phyloP scores from a whole-genome alignment of 257 asterid species.

The Primulina huaijiensis region DNA sequence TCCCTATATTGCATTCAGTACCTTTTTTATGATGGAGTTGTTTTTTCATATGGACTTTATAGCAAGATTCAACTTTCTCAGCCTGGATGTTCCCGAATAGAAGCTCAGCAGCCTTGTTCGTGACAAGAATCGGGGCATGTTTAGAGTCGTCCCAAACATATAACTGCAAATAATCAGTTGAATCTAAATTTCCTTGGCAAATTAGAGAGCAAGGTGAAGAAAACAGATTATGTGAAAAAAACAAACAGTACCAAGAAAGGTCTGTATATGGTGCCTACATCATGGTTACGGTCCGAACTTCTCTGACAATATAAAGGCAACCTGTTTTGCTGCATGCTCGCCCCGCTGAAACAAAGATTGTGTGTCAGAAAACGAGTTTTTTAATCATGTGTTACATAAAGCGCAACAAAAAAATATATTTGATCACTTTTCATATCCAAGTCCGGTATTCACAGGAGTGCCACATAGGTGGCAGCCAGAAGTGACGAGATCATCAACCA shows the following conservation, averaged over 20 bases:
- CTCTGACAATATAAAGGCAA: not conserved
- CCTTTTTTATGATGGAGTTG: constrained; percentile 12
- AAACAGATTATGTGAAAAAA: not conserved
- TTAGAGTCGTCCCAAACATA: constrained; percentile 63
- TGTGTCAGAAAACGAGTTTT: constrained; percentile 5
- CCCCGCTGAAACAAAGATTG: constrained; percentile 35
- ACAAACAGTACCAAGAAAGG: constrained; percentile 56
- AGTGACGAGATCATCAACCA: constrained; percentile 23
- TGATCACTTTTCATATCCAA: constrained; percentile 35
- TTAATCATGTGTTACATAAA: constrained; percentile 25
- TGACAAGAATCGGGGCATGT: constrained; percentile 52
- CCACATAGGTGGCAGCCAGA: constrained; percentile 67
- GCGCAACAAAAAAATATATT: constrained; percentile 1
- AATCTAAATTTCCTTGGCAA: not conserved
- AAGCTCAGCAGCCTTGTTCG: constrained; percentile 58
- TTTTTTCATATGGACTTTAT: constrained; percentile 31
- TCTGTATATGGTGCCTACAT: constrained; percentile 44
- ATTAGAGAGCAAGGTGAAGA: not conserved
- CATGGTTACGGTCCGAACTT: not conserved
- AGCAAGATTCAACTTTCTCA: constrained; percentile 45
- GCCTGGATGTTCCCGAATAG: constrained; percentile 59
- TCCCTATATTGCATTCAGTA: constrained; percentile 42
- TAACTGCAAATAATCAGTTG: constrained; percentile 37
- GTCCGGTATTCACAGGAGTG: constrained; percentile 36
- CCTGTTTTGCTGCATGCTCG: constrained; percentile 30